These are phyloP conservation scores for Sanguinoderma infundibulare DNA, from an alignment of 1,284 basidiomycete species.

Conservation along the genomic window DNA sequence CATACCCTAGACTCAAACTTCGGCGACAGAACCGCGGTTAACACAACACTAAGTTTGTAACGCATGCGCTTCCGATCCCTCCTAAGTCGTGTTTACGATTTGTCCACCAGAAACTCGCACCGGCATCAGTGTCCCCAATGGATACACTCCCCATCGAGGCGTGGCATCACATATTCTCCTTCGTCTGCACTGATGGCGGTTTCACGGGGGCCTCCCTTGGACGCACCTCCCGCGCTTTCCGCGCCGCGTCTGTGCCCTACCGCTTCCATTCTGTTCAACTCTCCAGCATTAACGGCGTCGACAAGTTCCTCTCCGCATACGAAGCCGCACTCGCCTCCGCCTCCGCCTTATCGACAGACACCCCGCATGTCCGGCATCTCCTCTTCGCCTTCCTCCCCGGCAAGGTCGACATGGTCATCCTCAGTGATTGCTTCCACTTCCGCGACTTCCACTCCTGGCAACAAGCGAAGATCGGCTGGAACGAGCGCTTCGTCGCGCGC, in stretches of 20 bases:
- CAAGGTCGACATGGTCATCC: conserved; percentile 11
- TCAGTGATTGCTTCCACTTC: conserved; percentile 12
- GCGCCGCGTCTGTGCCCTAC: conserved; percentile 6
- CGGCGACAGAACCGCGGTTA: not conserved
- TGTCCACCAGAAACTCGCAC: not conserved
- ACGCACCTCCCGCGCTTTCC: conserved; percentile 8
- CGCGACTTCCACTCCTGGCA: conserved; percentile 16
- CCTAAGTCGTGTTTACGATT: not conserved
- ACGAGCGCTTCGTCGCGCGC: conserved; percentile 9
- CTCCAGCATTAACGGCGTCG: not conserved
- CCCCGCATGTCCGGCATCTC: conserved; percentile 14
- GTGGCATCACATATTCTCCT: conserved; percentile 12
- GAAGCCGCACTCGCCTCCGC: not conserved
- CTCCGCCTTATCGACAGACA: not conserved
- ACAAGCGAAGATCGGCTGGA: conserved; percentile 14
- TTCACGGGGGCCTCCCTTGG: conserved; percentile 7
- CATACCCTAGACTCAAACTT: not conserved
- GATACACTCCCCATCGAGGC: conserved; percentile 12
- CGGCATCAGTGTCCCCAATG: not conserved
- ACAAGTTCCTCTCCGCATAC: conserved; percentile 8
- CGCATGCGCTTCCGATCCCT: not conserved
- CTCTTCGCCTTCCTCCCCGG: conserved; percentile 13
- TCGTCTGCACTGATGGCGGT: conserved; percentile 15
- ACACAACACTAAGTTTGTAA: not conserved
- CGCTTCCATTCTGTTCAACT: conserved; percentile 14